Percentiles rank a stretch among this genome's conserved stretches.
Evolutionary conservation across 306 rosid species (phyloP).

Genomic region (Dryas alaskensis): DNA sequence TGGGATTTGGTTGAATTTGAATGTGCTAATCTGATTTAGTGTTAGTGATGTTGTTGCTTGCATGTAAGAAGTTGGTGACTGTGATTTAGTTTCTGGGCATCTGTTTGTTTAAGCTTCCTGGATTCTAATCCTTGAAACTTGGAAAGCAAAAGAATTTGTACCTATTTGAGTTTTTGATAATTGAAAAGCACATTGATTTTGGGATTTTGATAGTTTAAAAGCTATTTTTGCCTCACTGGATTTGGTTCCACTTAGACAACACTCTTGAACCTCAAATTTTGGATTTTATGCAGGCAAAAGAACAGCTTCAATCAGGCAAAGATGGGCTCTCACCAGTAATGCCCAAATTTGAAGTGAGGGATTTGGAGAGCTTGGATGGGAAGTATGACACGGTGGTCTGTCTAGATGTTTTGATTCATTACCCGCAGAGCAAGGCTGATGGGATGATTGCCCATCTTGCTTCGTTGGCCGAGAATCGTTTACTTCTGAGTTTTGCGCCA

Average conservation of each 20-base stretch:
- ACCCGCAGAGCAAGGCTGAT: conserved; percentile 86
- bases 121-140: no score
- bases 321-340: conserved; percentile 34
- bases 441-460: conserved; percentile 92
- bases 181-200: neutral
- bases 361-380: conserved; percentile 87
- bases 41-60: neutral
- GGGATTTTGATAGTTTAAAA: neutral
- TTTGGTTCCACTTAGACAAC: no score
- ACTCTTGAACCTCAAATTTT: neutral
- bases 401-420: conserved; percentile 86
- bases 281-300: conserved; percentile 53
- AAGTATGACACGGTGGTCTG: conserved; percentile 74
- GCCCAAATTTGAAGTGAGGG: conserved; percentile 79
- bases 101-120: no score
- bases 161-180: neutral
- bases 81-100: neutral
- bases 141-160: no score
- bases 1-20: conserved; percentile 1
- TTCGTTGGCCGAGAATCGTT: conserved; percentile 70
- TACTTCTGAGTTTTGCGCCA: conserved; percentile 90
- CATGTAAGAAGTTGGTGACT: neutral
- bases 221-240: neutral
- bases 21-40: neutral
- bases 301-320: conserved; percentile 42